Evolutionary conservation across 2,329 filamentous ascomycete species (phyloP), one percentile per base, ranked within the genome.

Genomic region (Verticillium nonalfalfae): DNA sequence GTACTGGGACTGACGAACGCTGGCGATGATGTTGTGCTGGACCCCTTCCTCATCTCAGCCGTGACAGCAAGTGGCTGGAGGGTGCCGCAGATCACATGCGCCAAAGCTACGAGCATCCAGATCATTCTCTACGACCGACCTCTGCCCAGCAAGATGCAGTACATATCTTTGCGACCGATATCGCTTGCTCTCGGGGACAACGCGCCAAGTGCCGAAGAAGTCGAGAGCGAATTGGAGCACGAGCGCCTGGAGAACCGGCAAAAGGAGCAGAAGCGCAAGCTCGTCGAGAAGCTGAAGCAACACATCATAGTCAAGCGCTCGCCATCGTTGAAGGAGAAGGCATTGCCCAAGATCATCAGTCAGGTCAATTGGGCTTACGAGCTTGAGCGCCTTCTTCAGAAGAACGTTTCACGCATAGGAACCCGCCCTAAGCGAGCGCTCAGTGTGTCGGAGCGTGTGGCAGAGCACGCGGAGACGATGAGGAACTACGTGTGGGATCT

Each of bases 341-440:
- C 90, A 1, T 79, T 99, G 35, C 84, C 89, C 4, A 86, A 86
- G 61, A 93, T 98, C 62, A 85, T 97, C 66, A 92, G 93, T 68
- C 94, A 98, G 76, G 90, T 98, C 72, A 99, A 99, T 71, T 99
- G 95, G 82, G 92, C 93, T 0, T 93, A 89, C 78, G 96, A 99
- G 74, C 82, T 99, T 61, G 89, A 95, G 64, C 83, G 87, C 67
- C 80, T 97, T 45, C 80, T 99, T 67, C 92, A 97, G 68, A 94
- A 90, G 71, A 99, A 98, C 69, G 90, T 93, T 54, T 87, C 88
- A n/a, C 81, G 94, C 40, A 87, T 99, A 57, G 90, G 93, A 0
- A 86, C 90, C 40, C 86, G 94, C 38, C 86, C 88, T 56, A 93
- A 93, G 75, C 86, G 95, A 66, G 89, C 89, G 60, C 82, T 97